Evolutionary conservation across 2,329 filamentous ascomycete species (phyloP).

Genomic region (Coniochaeta hoffmannii): DNA sequence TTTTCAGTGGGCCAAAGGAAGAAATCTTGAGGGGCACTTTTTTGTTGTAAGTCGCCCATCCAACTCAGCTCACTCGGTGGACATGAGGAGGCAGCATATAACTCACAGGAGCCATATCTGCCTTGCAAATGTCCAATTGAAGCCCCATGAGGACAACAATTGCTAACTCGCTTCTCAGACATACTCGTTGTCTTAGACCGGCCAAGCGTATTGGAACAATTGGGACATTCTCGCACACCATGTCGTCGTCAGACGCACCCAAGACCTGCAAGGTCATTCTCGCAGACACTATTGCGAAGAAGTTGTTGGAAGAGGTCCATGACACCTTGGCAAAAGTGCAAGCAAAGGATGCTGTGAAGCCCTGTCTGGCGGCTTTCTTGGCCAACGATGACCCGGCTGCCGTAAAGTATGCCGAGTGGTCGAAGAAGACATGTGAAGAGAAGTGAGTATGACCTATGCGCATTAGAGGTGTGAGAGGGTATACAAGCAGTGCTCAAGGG

Average conservation of each 20-base stretch:
- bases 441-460: too few species aligned
- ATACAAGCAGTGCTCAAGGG: too few species aligned
- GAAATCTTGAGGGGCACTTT: not conserved
- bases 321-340: conserved; percentile 66
- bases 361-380: conserved; percentile 82
- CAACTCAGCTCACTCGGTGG: not conserved
- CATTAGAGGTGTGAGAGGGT: too few species aligned
- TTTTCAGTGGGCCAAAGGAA: not conserved
- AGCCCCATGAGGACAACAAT: not conserved
- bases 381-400: conserved; percentile 89
- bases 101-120: not conserved
- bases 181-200: not conserved
- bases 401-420: conserved; percentile 93
- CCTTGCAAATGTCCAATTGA: not conserved
- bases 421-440: conserved; percentile 89
- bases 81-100: not conserved
- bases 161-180: not conserved
- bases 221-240: conserved; percentile 11
- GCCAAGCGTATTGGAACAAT: not conserved
- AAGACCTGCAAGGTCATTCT: conserved; percentile 90
- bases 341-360: conserved; percentile 45
- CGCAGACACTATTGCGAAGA: conserved; percentile 79
- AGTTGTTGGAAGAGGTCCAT: conserved; percentile 69
- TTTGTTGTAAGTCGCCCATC: not conserved
- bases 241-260: conserved; percentile 36